A percentile compares a stretch with the other conserved stretches of the same genome.
phyloP scores from a whole-genome alignment of 1,284 basidiomycete species.

The Inonotus obliquus region DNA sequence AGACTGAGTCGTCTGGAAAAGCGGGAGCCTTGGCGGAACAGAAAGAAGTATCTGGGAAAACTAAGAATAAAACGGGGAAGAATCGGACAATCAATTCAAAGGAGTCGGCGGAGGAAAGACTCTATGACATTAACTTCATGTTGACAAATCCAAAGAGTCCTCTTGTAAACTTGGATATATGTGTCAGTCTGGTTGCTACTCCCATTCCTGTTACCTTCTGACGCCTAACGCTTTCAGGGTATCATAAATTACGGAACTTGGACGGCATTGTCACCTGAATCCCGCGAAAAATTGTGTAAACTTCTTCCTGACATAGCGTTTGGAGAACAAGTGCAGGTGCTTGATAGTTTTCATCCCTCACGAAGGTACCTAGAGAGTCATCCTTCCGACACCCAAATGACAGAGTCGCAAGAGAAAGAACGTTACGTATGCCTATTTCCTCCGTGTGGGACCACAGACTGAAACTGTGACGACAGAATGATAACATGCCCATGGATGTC shows the following conservation, averaged over 20 bases:
- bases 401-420: background rate
- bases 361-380: background rate
- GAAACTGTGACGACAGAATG: slow-evolving; percentile 24
- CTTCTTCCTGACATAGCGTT: slow-evolving; percentile 52
- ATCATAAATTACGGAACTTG: slow-evolving; percentile 48
- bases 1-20: background rate
- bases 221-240: slow-evolving; percentile 33
- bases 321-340: slow-evolving; percentile 29
- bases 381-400: background rate
- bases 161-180: slow-evolving; percentile 45
- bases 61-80: background rate
- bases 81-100: background rate
- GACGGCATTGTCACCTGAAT: slow-evolving; percentile 42
- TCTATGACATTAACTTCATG: slow-evolving; percentile 23
- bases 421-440: background rate
- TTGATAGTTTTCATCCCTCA: slow-evolving; percentile 41
- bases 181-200: slow-evolving; percentile 35
- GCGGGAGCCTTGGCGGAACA: background rate
- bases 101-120: background rate
- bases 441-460: slow-evolving; percentile 22
- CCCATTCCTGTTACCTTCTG: background rate
- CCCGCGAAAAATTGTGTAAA: slow-evolving; percentile 35
- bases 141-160: slow-evolving; percentile 47
- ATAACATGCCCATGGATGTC: slow-evolving; percentile 3
- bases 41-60: background rate